These are phyloP conservation scores for Verticillium longisporum DNA, from an alignment of 2,329 filamentous ascomycete species.

Conservation along the genomic window DNA sequence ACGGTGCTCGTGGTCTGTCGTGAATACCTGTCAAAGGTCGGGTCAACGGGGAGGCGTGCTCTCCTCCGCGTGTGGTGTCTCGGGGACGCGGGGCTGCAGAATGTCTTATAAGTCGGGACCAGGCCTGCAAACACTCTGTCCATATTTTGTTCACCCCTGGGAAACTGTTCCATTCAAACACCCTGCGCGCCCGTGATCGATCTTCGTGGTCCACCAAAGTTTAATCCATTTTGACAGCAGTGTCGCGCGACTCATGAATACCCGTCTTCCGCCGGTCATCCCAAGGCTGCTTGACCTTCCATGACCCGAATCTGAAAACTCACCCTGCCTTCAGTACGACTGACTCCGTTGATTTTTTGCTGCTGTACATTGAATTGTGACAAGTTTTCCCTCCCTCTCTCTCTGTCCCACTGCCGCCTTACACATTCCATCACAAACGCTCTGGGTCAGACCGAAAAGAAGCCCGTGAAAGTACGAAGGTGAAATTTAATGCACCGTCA, in stretches of 20 bases:
- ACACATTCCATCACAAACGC: not conserved
- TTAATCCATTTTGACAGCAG: not conserved
- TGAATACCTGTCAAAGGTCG: not conserved
- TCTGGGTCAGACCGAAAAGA: not conserved
- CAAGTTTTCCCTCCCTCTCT: not conserved
- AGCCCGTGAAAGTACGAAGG: not conserved
- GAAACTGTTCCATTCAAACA: not conserved
- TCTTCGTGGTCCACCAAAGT: not conserved
- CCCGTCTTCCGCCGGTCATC: not conserved
- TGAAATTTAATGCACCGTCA: not conserved
- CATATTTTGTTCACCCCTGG: not conserved
- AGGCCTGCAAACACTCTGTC: not conserved
- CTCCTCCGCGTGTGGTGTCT: not conserved
- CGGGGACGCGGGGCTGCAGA: not conserved
- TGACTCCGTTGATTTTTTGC: not conserved
- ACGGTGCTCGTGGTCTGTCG: not conserved
- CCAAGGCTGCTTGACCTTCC: not conserved
- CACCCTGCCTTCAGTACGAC: not conserved
- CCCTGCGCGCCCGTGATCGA: not conserved
- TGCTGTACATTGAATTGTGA: not conserved
- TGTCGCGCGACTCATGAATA: not conserved
- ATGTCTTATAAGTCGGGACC: constrained; percentile 1
- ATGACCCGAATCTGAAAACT: not conserved
- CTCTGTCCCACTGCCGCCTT: not conserved
- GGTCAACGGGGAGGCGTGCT: not conserved